Percentiles rank a stretch among this genome's conserved stretches.
Evolutionary conservation across 345 rosid species (phyloP).

Genomic region (Diplotaxis tenuifolia): DNA sequence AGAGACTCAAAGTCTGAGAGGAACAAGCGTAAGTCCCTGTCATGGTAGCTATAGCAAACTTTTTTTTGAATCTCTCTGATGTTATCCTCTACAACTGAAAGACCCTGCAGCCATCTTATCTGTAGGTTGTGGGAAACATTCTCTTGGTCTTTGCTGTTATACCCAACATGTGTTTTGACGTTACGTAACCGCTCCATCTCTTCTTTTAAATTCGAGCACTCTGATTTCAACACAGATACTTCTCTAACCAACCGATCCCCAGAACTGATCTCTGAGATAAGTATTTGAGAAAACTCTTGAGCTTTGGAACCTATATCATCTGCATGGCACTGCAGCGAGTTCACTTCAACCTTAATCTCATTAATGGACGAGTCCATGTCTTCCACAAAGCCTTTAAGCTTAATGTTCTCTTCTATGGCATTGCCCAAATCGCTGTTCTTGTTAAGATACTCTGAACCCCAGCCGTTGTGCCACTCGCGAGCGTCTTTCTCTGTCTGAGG

Average conservation of each 20-base stretch:
- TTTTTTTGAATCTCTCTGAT: slow-evolving; percentile 69
- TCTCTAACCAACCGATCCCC: slow-evolving; percentile 71
- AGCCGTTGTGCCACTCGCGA: slow-evolving; percentile 56
- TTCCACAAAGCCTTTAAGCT: slow-evolving; percentile 78
- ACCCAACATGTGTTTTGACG: slow-evolving; percentile 40
- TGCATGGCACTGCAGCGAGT: slow-evolving; percentile 65
- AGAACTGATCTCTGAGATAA: slow-evolving; percentile 75
- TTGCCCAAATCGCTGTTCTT: slow-evolving; percentile 63
- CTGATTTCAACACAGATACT: slow-evolving; percentile 75
- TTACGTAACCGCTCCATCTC: slow-evolving; percentile 55
- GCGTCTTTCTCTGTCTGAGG: slow-evolving; percentile 55
- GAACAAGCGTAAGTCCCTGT: slow-evolving; percentile 57
- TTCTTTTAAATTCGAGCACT: slow-evolving; percentile 69
- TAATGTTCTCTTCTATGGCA: slow-evolving; percentile 68
- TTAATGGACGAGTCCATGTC: slow-evolving; percentile 71
- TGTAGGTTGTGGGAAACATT: slow-evolving; percentile 48
- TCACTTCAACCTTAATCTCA: slow-evolving; percentile 72
- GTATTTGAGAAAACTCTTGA: slow-evolving; percentile 62
- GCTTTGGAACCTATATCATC: slow-evolving; percentile 69
- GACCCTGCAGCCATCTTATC: slow-evolving; percentile 63
- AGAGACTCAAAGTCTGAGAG: slow-evolving; percentile 63
- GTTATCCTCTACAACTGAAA: slow-evolving; percentile 67
- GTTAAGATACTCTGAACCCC: slow-evolving; percentile 66
- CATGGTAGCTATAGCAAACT: slow-evolving; percentile 62
- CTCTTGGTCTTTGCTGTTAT: slow-evolving; percentile 40